Percentiles rank a stretch among this genome's conserved stretches.
Evolutionary conservation across 2,329 filamentous ascomycete genomes (phyloP).

Genomic region (Colletotrichum chrysophilum): DNA sequence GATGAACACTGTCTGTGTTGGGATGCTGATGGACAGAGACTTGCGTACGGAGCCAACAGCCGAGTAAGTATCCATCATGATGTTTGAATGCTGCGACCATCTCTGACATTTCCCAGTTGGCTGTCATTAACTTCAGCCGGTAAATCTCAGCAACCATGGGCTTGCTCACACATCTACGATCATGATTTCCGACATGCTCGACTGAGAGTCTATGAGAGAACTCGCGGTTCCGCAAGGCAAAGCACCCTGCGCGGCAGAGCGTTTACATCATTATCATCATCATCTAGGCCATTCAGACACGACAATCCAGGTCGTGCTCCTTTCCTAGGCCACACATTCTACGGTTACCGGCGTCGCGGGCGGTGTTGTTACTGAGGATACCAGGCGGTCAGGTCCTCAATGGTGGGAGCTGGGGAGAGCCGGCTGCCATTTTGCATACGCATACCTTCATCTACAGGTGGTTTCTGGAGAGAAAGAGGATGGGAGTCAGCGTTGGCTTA

Average conservation of each 20-base stretch:
- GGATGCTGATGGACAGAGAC: conserved; percentile 65
- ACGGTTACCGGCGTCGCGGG: conserved; percentile 14
- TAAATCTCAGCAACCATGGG: conserved; percentile 22
- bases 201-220: background rate
- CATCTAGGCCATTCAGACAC: background rate
- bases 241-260: background rate
- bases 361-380: conserved; percentile 12
- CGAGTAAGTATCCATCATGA: conserved; percentile 50
- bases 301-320: background rate
- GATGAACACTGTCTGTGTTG: conserved; percentile 67
- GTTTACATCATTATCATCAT: background rate
- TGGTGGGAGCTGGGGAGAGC: background rate
- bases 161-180: background rate
- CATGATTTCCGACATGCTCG: background rate
- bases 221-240: background rate
- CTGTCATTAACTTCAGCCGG: conserved; percentile 56
- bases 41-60: conserved; percentile 69
- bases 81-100: conserved; percentile 18
- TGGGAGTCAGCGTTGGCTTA: conserved; percentile 10
- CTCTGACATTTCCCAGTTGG: conserved; percentile 40
- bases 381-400: conserved; percentile 9
- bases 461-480: conserved; percentile 11
- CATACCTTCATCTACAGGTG: conserved; percentile 13
- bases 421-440: conserved; percentile 16
- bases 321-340: background rate